Evolutionary conservation across 2,329 filamentous ascomycete species (phyloP).

Genomic region (Colletotrichum filicis): DNA sequence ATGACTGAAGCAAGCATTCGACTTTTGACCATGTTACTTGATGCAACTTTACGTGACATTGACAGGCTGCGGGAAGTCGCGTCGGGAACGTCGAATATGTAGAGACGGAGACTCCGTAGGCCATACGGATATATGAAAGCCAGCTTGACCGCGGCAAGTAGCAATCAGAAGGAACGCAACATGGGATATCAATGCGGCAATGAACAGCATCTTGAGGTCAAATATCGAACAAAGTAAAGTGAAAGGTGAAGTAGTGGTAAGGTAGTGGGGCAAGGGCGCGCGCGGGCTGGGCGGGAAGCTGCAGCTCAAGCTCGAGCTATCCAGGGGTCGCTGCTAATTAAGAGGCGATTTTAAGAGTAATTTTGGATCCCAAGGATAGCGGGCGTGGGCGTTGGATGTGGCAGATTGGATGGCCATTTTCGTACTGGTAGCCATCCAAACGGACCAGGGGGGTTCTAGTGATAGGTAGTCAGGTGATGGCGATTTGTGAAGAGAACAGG

Average conservation of each 20-base stretch:
- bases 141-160: too few relatives aligned
- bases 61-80: too few relatives aligned
- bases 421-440: not conserved
- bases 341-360: conserved; percentile 15
- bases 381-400: conserved; percentile 6
- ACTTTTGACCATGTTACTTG: not conserved
- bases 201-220: too few relatives aligned
- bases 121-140: too few relatives aligned
- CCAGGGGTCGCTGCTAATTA: conserved; percentile 17
- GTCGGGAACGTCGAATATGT: not conserved
- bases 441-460: not conserved
- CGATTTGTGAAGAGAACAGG: not conserved
- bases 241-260: not conserved
- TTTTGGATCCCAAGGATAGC: conserved; percentile 18
- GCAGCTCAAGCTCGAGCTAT: conserved; percentile 11
- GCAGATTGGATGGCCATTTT: conserved; percentile 12
- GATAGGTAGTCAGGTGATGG: not conserved
- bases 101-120: not conserved
- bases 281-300: conserved; percentile 24
- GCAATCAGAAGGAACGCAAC: too few relatives aligned
- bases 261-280: conserved; percentile 7
- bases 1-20: conserved; percentile 27
- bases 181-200: too few relatives aligned
- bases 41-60: not conserved
- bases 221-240: not conserved